These are phyloP conservation scores for Orychophragmus violaceus DNA, from an alignment of 345 rosid species.

Conservation along the genomic window DNA sequence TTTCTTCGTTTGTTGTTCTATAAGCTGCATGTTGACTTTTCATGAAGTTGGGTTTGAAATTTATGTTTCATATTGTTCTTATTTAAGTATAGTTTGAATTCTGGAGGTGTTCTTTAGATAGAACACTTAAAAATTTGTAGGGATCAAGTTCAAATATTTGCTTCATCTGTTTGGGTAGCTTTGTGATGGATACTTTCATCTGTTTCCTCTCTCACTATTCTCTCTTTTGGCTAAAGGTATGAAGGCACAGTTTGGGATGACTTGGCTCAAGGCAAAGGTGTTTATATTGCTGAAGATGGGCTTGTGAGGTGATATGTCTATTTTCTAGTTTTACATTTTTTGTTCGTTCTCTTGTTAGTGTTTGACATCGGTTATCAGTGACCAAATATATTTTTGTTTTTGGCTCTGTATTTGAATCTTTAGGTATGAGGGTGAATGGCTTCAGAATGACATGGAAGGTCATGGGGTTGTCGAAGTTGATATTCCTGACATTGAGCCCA, in stretches of 20 bases:
- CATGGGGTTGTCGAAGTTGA: conserved; percentile 91
- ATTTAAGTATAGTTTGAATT: not conserved
- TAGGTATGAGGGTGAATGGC: conserved; percentile 99
- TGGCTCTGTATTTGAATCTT: conserved; percentile 2
- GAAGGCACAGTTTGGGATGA: conserved; percentile 98
- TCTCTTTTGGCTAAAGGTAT: conserved; percentile 42
- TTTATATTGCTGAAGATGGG: conserved; percentile 70
- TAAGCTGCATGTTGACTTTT: not conserved
- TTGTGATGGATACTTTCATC: conserved; percentile 4
- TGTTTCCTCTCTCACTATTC: conserved; percentile 1
- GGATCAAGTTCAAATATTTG: not conserved
- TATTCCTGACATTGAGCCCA: conserved; percentile 82
- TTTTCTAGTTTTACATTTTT: not conserved
- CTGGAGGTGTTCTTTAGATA: not conserved
- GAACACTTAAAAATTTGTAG: not conserved
- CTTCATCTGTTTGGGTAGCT: not conserved
- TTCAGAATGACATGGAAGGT: conserved; percentile 76
- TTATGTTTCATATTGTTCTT: not conserved
- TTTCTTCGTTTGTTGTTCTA: conserved; percentile 2
- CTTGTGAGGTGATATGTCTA: conserved; percentile 54
- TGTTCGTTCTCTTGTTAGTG: not conserved
- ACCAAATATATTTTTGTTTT: not conserved
- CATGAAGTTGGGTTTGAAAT: not conserved
- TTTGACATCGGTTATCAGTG: not conserved
- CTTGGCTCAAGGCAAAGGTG: conserved; percentile 95